Percentiles rank a stretch among this genome's conserved stretches.
Conservation (phyloP, 176 grass and related monocot genomes). For the Microstegium vimineum region DNA sequence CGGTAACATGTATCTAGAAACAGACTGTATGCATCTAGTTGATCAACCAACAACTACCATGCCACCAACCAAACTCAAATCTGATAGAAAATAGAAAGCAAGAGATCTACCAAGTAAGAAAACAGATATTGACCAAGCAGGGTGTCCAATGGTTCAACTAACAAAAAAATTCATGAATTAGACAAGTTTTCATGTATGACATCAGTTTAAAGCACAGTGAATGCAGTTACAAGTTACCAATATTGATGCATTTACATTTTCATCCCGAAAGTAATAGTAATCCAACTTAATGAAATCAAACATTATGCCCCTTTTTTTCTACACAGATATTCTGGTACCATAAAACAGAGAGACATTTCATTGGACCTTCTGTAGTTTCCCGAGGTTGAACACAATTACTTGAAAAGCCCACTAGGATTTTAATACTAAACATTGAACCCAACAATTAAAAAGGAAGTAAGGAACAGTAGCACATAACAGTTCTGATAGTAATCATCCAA, state of each 20-base stretch:
- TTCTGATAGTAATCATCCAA: conserved; percentile 25
- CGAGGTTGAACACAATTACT: conserved; percentile 5
- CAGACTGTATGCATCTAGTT: conserved; percentile 37
- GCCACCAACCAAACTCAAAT: conserved; percentile 41
- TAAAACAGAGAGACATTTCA: background rate
- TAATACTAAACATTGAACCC: background rate
- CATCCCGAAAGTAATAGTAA: background rate
- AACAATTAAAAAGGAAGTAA: conserved; percentile 1
- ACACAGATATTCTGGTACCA: background rate
- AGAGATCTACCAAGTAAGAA: background rate
- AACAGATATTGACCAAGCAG: background rate
- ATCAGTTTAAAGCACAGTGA: background rate
- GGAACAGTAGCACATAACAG: conserved; percentile 11
- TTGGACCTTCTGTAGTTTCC: background rate
- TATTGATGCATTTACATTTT: conserved; percentile 6
- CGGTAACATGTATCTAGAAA: conserved; percentile 33
- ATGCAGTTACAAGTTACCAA: background rate
- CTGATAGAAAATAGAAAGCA: conserved; percentile 10
- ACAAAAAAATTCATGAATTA: conserved; percentile 9
- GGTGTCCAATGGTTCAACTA: conserved; percentile 15
- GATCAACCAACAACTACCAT: conserved; percentile 47
- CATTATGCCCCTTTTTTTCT: background rate
- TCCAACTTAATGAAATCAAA: background rate
- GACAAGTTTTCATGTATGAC: conserved; percentile 1
- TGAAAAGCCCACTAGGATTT: background rate